Evolutionary conservation across 306 rosid genomes (phyloP).

Genomic region (Casuarina glauca): DNA sequence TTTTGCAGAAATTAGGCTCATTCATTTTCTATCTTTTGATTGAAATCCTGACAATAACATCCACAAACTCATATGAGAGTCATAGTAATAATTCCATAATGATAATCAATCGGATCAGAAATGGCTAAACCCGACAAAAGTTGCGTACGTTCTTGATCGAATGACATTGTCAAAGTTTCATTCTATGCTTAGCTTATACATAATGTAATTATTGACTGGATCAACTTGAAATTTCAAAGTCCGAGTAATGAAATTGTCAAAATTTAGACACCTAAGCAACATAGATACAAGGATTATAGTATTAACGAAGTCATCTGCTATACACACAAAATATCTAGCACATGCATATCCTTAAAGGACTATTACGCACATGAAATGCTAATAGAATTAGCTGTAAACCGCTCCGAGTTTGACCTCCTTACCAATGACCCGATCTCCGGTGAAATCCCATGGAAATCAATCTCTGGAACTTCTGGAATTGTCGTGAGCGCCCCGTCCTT

Average conservation of each 20-base stretch:
- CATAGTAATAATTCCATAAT: background rate
- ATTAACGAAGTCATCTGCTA: background rate
- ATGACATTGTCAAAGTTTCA: background rate
- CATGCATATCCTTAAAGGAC: background rate
- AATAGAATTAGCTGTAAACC: conserved; percentile 43
- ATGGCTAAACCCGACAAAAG: background rate
- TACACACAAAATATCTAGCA: background rate
- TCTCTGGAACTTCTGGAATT: conserved; percentile 69
- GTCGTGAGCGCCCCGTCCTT: conserved; percentile 67
- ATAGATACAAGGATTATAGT: background rate
- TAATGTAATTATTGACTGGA: background rate
- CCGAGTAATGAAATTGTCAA: background rate
- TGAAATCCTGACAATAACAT: too few species aligned
- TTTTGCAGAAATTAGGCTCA: too few species aligned
- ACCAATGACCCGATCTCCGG: conserved; percentile 63
- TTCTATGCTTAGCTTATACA: background rate
- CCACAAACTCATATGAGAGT: background rate
- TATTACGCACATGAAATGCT: conserved; percentile 49
- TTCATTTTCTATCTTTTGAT: too few species aligned
- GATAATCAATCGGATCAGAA: background rate
- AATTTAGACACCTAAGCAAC: background rate
- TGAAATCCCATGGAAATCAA: conserved; percentile 43
- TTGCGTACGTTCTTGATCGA: background rate
- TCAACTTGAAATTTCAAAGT: background rate
- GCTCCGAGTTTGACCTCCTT: conserved; percentile 52